These are phyloP conservation scores for Phytophthora fragariae DNA, from an alignment of 352 stramenopile genomes.

Conservation along the genomic window DNA sequence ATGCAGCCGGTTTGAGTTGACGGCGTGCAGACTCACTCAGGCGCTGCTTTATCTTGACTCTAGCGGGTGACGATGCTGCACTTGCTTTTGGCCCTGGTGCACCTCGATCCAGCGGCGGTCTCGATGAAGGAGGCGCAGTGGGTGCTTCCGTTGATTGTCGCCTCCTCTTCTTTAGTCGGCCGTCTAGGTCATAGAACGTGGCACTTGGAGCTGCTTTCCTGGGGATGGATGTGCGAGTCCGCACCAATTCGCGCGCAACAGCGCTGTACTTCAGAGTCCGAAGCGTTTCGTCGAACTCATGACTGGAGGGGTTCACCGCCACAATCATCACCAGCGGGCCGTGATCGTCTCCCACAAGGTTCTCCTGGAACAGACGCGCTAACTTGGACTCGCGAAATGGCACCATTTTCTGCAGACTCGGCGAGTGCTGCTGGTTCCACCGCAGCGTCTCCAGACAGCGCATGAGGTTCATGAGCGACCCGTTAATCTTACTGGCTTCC, in stretches of 20 bases:
- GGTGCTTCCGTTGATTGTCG: constrained; percentile 35
- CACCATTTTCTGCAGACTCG: constrained; percentile 90
- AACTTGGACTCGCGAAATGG: constrained; percentile 98
- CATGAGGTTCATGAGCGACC: constrained; percentile 98
- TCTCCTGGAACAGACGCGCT: constrained; percentile 96
- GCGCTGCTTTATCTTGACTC: constrained; percentile 25
- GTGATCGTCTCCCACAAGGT: constrained; percentile 85
- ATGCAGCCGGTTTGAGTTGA: constrained; percentile 6
- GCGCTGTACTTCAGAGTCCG: constrained; percentile 96
- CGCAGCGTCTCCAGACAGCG: constrained; percentile 95
- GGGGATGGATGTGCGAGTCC: constrained; percentile 49
- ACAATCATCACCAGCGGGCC: constrained; percentile 97
- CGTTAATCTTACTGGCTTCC: constrained; percentile 99
- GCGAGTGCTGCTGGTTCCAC: constrained; percentile 89
- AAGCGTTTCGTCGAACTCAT: constrained; percentile 97
- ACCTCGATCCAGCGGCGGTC: constrained; percentile 11
- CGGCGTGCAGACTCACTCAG: constrained; percentile 21
- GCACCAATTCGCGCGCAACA: constrained; percentile 92
- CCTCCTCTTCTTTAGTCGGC: constrained; percentile 53
- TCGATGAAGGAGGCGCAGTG: constrained; percentile 3
- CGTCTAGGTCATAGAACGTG: constrained; percentile 63
- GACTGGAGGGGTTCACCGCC: constrained; percentile 93
- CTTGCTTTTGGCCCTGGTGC: constrained; percentile 4
- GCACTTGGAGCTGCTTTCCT: constrained; percentile 43
- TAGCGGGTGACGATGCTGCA: constrained; percentile 10